A percentile compares a stretch with the other conserved stretches of the same genome.
These are phyloP conservation scores for Prunus dulcis DNA, from an alignment of 306 rosid genomes.

Conservation along the genomic window DNA sequence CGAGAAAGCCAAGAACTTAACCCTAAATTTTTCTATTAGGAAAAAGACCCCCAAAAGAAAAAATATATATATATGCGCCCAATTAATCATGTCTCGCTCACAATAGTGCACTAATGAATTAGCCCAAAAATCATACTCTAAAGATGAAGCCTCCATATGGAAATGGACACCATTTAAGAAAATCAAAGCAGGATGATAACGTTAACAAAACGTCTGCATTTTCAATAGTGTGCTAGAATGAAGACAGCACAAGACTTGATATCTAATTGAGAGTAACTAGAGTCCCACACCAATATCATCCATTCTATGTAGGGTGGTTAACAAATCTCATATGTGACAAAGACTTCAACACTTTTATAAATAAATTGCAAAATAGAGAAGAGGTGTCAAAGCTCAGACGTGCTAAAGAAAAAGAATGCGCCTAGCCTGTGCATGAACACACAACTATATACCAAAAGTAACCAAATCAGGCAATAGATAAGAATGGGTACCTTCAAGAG, in stretches of 20 bases:
- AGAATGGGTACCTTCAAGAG: slow-evolving; percentile 56
- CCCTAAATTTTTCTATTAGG: too few relatives aligned
- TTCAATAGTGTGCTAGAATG: neutral
- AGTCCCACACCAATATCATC: neutral
- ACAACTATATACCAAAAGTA: neutral
- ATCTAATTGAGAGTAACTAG: neutral
- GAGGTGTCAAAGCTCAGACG: neutral
- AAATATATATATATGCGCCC: too few relatives aligned
- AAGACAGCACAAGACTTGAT: neutral
- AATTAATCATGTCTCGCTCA: neutral
- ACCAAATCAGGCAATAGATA: neutral
- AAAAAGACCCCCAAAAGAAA: too few relatives aligned
- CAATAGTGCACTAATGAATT: too few relatives aligned
- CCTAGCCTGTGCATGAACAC: neutral
- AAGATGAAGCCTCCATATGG: neutral
- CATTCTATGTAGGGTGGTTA: neutral
- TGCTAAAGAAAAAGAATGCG: neutral
- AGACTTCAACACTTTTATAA: neutral
- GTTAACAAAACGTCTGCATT: neutral
- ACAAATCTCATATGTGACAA: neutral
- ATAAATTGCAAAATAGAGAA: neutral
- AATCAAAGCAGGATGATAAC: neutral
- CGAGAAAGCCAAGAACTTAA: too few relatives aligned
- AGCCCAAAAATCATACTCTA: neutral
- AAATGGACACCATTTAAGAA: neutral